Evolutionary conservation across 2,329 filamentous ascomycete species (phyloP).

Genomic region (Corinectria fuckeliana): DNA sequence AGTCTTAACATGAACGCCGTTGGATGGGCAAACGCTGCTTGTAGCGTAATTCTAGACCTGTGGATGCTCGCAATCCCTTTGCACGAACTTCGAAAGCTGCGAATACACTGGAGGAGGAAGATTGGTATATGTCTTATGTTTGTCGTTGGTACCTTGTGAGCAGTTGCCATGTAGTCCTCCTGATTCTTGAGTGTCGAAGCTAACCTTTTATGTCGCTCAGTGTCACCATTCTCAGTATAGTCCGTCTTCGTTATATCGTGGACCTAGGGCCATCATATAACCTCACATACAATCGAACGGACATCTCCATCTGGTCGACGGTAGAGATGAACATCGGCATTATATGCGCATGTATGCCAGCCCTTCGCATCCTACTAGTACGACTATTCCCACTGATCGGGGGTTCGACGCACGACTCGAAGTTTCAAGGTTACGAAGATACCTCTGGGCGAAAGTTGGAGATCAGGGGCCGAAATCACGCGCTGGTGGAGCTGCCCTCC

Average conservation of each 20-base stretch:
- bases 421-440: conserved; percentile 29
- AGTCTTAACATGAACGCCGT: conserved; percentile 46
- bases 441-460: conserved; percentile 28
- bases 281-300: conserved; percentile 39
- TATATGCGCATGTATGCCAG: conserved; percentile 44
- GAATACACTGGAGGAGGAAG: conserved; percentile 50
- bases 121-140: conserved; percentile 52
- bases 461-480: conserved; percentile 25
- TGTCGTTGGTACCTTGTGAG: conserved; percentile 49
- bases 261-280: conserved; percentile 37
- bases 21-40: conserved; percentile 50
- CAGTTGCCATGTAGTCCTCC: no score
- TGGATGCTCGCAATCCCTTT: conserved; percentile 52
- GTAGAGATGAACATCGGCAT: conserved; percentile 46
- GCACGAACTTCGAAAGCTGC: conserved; percentile 44
- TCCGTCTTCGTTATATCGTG: conserved; percentile 38
- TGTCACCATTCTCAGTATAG: conserved; percentile 40
- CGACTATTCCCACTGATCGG: conserved; percentile 37
- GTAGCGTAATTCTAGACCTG: conserved; percentile 51
- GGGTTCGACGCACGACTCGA: conserved; percentile 31
- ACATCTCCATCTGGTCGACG: conserved; percentile 42
- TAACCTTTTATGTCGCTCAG: conserved; percentile 19
- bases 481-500: conserved; percentile 22
- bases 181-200: neutral
- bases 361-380: conserved; percentile 39